Evolutionary conservation across 352 stramenopile genomes (phyloP), one percentile per base, ranked within the genome.

Genomic region (Aphanomyces astaci): DNA sequence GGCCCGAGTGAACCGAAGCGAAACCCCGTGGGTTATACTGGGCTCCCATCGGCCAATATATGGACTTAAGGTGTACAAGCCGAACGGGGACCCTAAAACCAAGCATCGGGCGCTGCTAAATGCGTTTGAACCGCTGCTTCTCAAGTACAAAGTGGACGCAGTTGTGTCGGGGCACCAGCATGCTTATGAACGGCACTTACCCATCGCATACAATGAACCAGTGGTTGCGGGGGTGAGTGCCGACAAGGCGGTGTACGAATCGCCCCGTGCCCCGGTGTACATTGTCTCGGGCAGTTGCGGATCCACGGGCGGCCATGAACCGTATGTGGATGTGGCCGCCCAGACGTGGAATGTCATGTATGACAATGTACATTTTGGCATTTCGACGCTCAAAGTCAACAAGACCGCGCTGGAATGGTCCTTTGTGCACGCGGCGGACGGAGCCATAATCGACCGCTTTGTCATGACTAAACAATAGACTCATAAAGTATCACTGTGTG

Each of bases 71-170:
- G 62, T 68, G 4, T 68, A 45, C 24, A 68, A 68, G 24, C 19
- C 62, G 19, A 66, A 73, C 1, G 75, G 72, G 7, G 57, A 66
- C 22, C 62, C 70, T 4, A 64, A n/a, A 30, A 72, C 73, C 22
- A 76, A 88, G 31, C 73, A 74, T 28, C 70, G 67, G 28, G 49
- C 74, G 28, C 56, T 94, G 45, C 81, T 93, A 43, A 54, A 49
- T 13, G 82, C 85, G 0, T 91, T 97, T 45, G 89, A 97, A 64
- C 76, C 74, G 24, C 75, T 96, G 11, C 81, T 97, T 27, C 72
- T 93, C 56, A 88, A 90, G 72, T 93, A 92, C 81, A 75, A 81
- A 24, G 88, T 97, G 9, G 87, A 96, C 48, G 70, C 96, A 2
- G 89, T 95, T 25, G 60, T 97, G 24, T 74, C 81, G 0, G 89